Evolutionary conservation across 1,284 basidiomycete genomes (phyloP).

Genomic region (Phellinidium pouzarii): DNA sequence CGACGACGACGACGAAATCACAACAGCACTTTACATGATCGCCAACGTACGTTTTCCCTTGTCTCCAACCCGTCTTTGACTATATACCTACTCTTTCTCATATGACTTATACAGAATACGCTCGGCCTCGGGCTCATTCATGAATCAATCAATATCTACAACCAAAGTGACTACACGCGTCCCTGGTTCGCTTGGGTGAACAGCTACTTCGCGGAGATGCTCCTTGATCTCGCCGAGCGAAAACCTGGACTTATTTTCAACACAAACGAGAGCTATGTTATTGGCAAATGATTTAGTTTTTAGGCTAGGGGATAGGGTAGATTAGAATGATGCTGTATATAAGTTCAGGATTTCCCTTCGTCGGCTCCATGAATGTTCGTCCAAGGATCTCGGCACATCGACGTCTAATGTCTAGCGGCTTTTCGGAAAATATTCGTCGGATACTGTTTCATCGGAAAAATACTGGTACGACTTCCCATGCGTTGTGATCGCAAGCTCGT

Average conservation of each 20-base stretch:
- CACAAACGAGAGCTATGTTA: constrained; percentile 27
- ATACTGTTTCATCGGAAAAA: too few species aligned
- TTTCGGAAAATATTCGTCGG: too few species aligned
- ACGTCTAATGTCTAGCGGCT: too few species aligned
- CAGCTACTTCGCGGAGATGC: constrained; percentile 75
- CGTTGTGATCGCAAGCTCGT: too few species aligned
- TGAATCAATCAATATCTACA: constrained; percentile 63
- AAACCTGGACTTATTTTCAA: constrained; percentile 66
- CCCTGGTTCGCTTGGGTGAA: constrained; percentile 82
- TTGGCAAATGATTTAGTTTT: background rate
- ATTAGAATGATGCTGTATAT: too few species aligned
- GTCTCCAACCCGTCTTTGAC: background rate
- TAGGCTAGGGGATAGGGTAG: too few species aligned
- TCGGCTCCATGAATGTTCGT: too few species aligned
- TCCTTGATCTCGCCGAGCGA: constrained; percentile 65
- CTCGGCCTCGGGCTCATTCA: constrained; percentile 71
- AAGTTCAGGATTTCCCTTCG: too few species aligned
- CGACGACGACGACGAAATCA: constrained; percentile 62
- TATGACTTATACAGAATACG: constrained; percentile 41
- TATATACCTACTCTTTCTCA: background rate
- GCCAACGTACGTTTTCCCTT: constrained; percentile 45
- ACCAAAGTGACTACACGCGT: constrained; percentile 54
- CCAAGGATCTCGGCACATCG: too few species aligned
- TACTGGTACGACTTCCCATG: too few species aligned
- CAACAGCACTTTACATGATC: constrained; percentile 51